Evolutionary conservation across 2,329 filamentous ascomycete species (phyloP).

Genomic region (Ophiostoma sp.): DNA sequence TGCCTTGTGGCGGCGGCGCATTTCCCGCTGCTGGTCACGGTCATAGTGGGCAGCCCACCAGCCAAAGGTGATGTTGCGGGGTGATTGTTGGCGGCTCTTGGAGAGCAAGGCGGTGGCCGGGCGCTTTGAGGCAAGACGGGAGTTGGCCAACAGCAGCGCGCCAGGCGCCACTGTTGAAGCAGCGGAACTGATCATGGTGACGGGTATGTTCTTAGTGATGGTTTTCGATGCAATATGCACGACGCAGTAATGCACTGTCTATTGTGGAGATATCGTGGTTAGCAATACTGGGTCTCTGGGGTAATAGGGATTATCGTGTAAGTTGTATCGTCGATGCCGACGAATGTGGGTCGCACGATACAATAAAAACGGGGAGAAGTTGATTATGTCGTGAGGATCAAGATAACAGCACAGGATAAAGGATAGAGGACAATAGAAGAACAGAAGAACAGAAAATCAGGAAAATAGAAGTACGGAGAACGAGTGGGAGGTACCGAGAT

Average conservation of each 20-base stretch:
- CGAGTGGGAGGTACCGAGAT: too few species aligned
- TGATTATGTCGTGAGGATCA: not conserved
- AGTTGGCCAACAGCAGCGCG: conserved; percentile 18
- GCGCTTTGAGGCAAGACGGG: conserved; percentile 18
- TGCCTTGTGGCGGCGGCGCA: conserved; percentile 41
- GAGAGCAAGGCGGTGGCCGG: conserved; percentile 25
- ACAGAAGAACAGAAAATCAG: not conserved
- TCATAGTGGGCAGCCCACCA: conserved; percentile 43
- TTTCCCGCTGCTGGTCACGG: conserved; percentile 39
- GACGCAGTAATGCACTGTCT: not conserved
- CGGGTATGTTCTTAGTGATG: not conserved
- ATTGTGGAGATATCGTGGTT: conserved; percentile 7
- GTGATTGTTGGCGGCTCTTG: conserved; percentile 40
- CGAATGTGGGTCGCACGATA: not conserved
- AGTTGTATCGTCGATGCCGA: not conserved
- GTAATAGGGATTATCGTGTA: conserved; percentile 4
- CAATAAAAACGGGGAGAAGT: conserved; percentile 5
- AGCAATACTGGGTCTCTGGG: conserved; percentile 4
- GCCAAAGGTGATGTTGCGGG: conserved; percentile 46
- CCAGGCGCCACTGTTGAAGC: conserved; percentile 21
- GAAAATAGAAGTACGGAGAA: too few species aligned
- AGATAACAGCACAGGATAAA: not conserved
- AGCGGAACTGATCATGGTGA: conserved; percentile 26
- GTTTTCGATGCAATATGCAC: not conserved
- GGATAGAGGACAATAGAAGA: not conserved